Evolutionary conservation across 2,329 filamentous ascomycete species (phyloP).

Genomic region (Curvularia sp.): DNA sequence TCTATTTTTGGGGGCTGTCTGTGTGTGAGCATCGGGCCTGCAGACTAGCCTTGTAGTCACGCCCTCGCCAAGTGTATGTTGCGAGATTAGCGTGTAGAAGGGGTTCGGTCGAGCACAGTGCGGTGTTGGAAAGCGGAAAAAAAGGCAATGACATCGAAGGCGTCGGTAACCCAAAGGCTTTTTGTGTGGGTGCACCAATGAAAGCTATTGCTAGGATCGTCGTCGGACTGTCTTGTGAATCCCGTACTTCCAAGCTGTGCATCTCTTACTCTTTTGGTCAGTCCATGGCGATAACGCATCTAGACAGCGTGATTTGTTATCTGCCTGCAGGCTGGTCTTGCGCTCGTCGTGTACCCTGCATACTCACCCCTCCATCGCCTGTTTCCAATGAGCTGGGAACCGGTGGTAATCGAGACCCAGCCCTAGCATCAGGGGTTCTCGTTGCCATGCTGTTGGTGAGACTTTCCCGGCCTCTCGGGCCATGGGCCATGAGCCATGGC

Average conservation of each 20-base stretch:
- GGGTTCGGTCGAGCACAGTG: background rate
- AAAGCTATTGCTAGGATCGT: conserved; percentile 1
- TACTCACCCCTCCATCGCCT: conserved; percentile 1
- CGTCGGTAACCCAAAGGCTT: background rate
- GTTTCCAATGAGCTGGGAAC: conserved; percentile 23
- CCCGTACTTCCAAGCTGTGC: conserved; percentile 3
- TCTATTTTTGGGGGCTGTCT: conserved; percentile 44
- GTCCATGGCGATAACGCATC: conserved; percentile 1
- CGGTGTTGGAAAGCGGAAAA: background rate
- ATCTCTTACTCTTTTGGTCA: background rate
- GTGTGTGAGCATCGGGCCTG: conserved; percentile 20
- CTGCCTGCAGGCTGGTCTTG: conserved; percentile 4
- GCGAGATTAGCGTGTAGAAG: conserved; percentile 19
- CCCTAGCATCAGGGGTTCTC: conserved; percentile 23
- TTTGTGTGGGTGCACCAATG: conserved; percentile 1
- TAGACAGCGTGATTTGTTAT: background rate
- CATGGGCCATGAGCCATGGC: conserved; percentile 17
- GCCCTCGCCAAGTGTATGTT: background rate
- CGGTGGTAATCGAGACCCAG: conserved; percentile 14
- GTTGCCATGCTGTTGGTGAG: conserved; percentile 15
- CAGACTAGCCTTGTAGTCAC: conserved; percentile 14
- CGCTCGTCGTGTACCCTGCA: background rate
- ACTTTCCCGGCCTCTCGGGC: conserved; percentile 27
- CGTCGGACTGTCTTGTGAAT: background rate
- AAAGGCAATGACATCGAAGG: background rate